These are phyloP conservation scores for Luzula sylvatica DNA, from an alignment of 176 grass and related monocot genomes.

Conservation along the genomic window DNA sequence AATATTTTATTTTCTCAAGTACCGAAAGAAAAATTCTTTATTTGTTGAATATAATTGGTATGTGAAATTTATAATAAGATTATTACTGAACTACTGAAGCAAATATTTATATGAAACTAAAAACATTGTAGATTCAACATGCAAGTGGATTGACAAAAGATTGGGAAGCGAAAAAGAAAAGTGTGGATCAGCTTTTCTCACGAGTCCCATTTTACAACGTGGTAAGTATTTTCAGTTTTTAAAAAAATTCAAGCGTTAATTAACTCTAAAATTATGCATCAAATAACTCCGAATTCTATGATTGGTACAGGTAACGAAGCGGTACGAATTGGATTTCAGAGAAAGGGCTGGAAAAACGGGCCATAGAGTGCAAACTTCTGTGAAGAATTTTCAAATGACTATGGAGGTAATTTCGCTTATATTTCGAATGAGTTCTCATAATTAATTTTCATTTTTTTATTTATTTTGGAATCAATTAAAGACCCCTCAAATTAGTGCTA, in stretches of 20 bases:
- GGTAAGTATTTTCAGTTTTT: conserved; percentile 23
- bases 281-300: neutral
- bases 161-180: conserved; percentile 61
- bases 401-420: conserved; percentile 35
- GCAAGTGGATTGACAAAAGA: conserved; percentile 61
- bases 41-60: no score
- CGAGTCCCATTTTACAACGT: conserved; percentile 74
- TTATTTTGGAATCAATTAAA: neutral
- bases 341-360: conserved; percentile 77
- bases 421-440: no score
- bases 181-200: conserved; percentile 50
- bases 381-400: conserved; percentile 91
- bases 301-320: conserved; percentile 43
- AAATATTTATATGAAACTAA: neutral
- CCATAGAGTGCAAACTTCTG: conserved; percentile 70
- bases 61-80: no score
- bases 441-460: neutral
- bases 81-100: no score
- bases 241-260: neutral
- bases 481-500: neutral
- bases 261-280: neutral
- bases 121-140: conserved; percentile 54
- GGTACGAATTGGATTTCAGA: conserved; percentile 88
- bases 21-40: no score
- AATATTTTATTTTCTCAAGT: no score